Base-by-base conservation (phyloP, 1,284 basidiomycete genomes). In the Psilocybe mexicana region DNA sequence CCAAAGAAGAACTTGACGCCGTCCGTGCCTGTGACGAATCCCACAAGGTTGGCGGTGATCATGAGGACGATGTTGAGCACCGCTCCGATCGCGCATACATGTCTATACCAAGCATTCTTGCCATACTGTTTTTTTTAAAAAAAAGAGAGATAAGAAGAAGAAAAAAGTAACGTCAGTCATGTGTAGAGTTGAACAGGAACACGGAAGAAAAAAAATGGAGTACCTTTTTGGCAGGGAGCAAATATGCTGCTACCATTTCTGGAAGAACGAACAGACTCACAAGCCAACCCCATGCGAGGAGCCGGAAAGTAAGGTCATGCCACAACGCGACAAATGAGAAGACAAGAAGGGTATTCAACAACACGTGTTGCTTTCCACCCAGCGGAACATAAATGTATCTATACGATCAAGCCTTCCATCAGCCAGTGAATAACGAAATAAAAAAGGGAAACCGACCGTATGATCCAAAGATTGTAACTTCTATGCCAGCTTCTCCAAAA, bases 251-350 rank as follows among this genome's bases (percentile, higher is more conserved):
- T 2, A 84, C 59, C 18, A 97, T 69, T 72, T 99, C 96, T 0
- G 96, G 96, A 1, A 96, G 64, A 58, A 99, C 88, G 72, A 99
- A 98, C 43, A 97, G 68, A 65, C 87, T 92, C 55, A 97, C 83
- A 8, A 98, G 86, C 96, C 96, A 99, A 0, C 96, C 96, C 97
- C 97, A 99, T 0, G 93, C 88, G 0, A 99, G 79, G 5, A 99
- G 80, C 48, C 83, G 84, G 72, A 97, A 89, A 0, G 90, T 91
- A 0, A 99, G 79, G 70, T 98, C 96, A 69, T 99, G 96, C 97
- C 97, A 99, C 12, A 99, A 77, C 0, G 97, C 97, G n/a, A 98
- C 96, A 70, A 99, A 99, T 0, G 96, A 92, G 77, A 99, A 99
- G 30, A 98, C 87, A 18, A 97, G 75, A 5, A 90, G 63, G 0